These are phyloP conservation scores for Calendula officinalis DNA, from an alignment of 129 eudicot species.

Conservation along the genomic window DNA sequence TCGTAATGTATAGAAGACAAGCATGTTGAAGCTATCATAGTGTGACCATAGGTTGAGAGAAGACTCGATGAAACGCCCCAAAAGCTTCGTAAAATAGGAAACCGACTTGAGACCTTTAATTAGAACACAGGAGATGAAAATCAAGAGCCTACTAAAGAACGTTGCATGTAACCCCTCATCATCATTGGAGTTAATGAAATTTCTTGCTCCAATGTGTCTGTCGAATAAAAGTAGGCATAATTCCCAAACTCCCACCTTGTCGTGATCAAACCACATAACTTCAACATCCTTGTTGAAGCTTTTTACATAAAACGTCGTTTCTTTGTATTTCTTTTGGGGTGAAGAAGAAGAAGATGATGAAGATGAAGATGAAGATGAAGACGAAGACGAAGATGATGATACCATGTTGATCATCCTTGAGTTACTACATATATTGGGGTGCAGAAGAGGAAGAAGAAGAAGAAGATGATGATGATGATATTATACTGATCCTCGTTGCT, in stretches of 20 bases:
- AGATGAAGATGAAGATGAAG: too few relatives aligned
- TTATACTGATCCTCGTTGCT: not conserved
- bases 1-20: not conserved
- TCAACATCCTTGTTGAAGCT: not conserved
- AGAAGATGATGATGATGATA: not conserved
- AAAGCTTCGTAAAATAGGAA: not conserved
- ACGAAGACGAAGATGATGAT: too few relatives aligned
- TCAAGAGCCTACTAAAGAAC: constrained; percentile 8
- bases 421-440: not conserved
- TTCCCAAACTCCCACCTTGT: constrained; percentile 11
- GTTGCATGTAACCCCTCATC: constrained; percentile 9
- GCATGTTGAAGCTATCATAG: constrained; percentile 27
- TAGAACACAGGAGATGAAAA: constrained; percentile 16
- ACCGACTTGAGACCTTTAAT: not conserved
- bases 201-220: constrained; percentile 17
- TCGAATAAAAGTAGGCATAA: constrained; percentile 16
- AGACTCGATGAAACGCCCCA: constrained; percentile 15
- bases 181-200: constrained; percentile 22
- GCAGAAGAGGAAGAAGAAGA: not conserved
- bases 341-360: not conserved
- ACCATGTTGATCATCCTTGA: too few relatives aligned
- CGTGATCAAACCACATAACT: constrained; percentile 9
- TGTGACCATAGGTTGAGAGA: constrained; percentile 22
- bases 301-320: not conserved
- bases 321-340: not conserved